These are phyloP conservation scores for Saccharomyces jurei DNA, from an alignment of 805 yeast species.

Conservation along the genomic window DNA sequence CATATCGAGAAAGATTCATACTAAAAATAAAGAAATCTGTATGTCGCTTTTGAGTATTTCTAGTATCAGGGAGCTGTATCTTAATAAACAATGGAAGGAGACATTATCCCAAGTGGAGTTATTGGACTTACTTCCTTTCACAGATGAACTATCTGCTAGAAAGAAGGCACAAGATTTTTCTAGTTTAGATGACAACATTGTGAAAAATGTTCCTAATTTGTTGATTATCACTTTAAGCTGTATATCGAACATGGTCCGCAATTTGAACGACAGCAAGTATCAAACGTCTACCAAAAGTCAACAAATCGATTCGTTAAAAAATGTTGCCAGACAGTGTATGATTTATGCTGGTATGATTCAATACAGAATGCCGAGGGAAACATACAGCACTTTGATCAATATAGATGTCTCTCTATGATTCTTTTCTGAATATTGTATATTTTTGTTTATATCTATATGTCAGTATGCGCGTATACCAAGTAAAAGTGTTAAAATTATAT, in stretches of 20 bases:
- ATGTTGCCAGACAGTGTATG: conserved; percentile 79
- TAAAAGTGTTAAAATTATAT: background rate
- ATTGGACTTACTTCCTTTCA: conserved; percentile 60
- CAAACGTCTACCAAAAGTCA: conserved; percentile 42
- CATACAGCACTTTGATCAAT: conserved; percentile 60
- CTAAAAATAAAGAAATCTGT: conserved; percentile 56
- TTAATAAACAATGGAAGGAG: conserved; percentile 49
- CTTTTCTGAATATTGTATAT: background rate
- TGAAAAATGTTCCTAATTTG: conserved; percentile 72
- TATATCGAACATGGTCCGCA: conserved; percentile 49
- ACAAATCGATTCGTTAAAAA: conserved; percentile 47
- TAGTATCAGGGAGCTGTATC: conserved; percentile 53
- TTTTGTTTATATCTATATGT: conserved; percentile 1
- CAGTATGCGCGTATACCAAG: background rate
- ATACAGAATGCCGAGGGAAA: conserved; percentile 82
- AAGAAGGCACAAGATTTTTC: conserved; percentile 60
- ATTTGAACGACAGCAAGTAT: conserved; percentile 33
- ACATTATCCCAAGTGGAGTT: conserved; percentile 48
- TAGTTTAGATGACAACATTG: conserved; percentile 57
- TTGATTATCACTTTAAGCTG: conserved; percentile 76
- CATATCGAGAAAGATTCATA: conserved; percentile 48
- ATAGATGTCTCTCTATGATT: conserved; percentile 40
- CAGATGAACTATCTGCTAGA: conserved; percentile 52
- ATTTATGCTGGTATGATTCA: conserved; percentile 92
- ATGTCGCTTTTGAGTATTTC: conserved; percentile 56